phyloP scores from a whole-genome alignment of 805 yeast species.

The Komagataella ulmi region DNA sequence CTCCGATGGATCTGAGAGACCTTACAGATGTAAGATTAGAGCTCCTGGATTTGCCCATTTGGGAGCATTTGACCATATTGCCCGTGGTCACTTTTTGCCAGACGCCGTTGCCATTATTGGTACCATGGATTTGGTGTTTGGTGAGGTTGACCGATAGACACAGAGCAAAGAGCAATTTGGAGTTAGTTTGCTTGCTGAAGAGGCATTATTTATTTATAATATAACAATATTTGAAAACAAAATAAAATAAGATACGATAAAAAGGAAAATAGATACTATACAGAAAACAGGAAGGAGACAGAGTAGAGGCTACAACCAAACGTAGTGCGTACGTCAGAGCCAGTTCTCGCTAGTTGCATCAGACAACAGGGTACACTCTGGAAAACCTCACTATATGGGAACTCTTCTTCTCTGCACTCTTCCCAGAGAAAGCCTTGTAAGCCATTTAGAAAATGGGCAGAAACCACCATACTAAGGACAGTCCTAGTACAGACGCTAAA shows the following conservation, averaged over 20 bases:
- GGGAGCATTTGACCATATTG: slow-evolving; percentile 77
- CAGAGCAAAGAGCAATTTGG: background rate
- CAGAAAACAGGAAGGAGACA: background rate
- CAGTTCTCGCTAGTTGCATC: background rate
- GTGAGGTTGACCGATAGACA: slow-evolving; percentile 77
- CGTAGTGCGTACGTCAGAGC: background rate
- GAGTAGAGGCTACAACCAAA: background rate
- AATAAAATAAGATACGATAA: background rate
- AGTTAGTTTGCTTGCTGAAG: background rate
- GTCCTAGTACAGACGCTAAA: background rate
- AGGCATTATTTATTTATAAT: background rate
- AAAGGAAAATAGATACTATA: background rate
- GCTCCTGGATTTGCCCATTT: slow-evolving; percentile 92
- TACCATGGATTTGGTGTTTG: slow-evolving; percentile 90
- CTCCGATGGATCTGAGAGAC: slow-evolving; percentile 82
- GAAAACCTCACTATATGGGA: background rate
- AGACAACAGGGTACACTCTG: background rate
- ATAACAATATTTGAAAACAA: background rate
- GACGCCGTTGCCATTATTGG: slow-evolving; percentile 92
- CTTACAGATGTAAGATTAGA: slow-evolving; percentile 84
- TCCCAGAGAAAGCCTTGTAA: background rate
- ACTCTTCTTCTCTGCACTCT: background rate
- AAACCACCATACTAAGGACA: background rate
- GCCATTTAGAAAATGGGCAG: background rate
- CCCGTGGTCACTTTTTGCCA: slow-evolving; percentile 79